Evolutionary conservation across 1,139 yeast species (phyloP).

Genomic region (Candida sp.): DNA sequence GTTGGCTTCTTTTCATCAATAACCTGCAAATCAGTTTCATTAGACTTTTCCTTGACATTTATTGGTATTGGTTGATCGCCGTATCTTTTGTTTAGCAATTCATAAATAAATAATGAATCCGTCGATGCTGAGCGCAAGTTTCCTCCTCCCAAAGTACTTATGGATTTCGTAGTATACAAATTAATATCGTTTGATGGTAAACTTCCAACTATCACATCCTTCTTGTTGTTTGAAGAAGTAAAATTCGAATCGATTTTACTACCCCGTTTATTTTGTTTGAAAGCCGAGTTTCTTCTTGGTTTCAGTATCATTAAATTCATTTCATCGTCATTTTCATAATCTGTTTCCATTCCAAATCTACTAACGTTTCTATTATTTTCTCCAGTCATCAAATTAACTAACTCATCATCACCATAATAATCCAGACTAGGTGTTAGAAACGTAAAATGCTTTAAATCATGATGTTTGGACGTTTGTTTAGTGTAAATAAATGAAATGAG

Average conservation of each 20-base stretch:
- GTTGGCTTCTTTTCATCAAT: constrained; percentile 4
- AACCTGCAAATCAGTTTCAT: constrained; percentile 1
- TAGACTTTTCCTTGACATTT: background rate
- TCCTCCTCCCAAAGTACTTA: constrained; percentile 23
- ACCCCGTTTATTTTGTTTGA: background rate
- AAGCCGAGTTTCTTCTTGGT: constrained; percentile 19
- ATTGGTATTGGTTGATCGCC: constrained; percentile 9
- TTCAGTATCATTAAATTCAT: constrained; percentile 17
- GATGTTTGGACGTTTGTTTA: constrained; percentile 10
- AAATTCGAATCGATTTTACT: constrained; percentile 4
- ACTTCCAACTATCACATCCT: background rate
- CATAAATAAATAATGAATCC: constrained; percentile 33
- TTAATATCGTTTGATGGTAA: background rate
- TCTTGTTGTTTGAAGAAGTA: constrained; percentile 1
- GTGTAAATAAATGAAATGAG: constrained; percentile 16
- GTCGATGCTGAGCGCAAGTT: constrained; percentile 34
- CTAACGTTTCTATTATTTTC: background rate
- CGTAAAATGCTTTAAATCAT: constrained; percentile 30
- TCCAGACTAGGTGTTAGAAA: constrained; percentile 29
- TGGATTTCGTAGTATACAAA: constrained; percentile 13
- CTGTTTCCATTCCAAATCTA: constrained; percentile 5
- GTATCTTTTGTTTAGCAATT: constrained; percentile 22
- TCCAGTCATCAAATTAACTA: constrained; percentile 12
- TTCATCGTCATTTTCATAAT: constrained; percentile 17
- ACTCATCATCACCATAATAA: constrained; percentile 26